These are phyloP conservation scores for Trebouxia sp. DNA, from an alignment of 139 green algal genomes.

Conservation along the genomic window DNA sequence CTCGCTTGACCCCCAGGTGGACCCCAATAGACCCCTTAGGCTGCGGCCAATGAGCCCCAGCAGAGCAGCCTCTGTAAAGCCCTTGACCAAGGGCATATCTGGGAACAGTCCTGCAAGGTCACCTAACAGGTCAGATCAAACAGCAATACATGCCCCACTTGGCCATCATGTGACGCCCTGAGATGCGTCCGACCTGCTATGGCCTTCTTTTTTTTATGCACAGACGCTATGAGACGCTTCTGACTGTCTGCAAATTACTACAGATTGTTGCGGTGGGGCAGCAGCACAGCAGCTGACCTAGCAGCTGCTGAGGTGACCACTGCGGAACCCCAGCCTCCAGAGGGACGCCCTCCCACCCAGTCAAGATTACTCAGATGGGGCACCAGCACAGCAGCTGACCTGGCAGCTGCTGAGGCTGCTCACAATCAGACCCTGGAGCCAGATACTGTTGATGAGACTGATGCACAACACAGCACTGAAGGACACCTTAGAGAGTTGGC, in stretches of 20 bases:
- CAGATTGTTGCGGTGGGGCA: constrained; percentile 12
- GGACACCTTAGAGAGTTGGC: no score
- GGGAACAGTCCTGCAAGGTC: neutral
- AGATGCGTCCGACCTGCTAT: neutral
- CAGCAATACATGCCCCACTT: neutral
- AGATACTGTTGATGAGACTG: no score
- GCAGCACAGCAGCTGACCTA: neutral
- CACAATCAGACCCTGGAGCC: neutral
- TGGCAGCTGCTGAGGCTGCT: neutral
- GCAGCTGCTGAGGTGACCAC: neutral
- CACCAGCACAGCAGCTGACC: neutral
- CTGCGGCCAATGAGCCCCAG: neutral
- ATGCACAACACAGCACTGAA: no score
- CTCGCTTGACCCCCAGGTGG: no score
- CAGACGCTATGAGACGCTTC: no score
- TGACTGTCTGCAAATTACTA: neutral
- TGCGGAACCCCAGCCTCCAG: neutral
- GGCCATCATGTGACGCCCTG: neutral
- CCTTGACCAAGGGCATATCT: neutral
- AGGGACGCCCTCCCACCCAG: neutral
- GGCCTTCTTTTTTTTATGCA: neutral
- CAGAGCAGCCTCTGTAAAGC: neutral
- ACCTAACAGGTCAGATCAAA: neutral
- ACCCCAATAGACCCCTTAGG: no score
- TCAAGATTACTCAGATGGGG: neutral